Evolutionary conservation across 1,139 yeast species (phyloP), one percentile per base, ranked within the genome.

Genomic region (Pichia cactophila): DNA sequence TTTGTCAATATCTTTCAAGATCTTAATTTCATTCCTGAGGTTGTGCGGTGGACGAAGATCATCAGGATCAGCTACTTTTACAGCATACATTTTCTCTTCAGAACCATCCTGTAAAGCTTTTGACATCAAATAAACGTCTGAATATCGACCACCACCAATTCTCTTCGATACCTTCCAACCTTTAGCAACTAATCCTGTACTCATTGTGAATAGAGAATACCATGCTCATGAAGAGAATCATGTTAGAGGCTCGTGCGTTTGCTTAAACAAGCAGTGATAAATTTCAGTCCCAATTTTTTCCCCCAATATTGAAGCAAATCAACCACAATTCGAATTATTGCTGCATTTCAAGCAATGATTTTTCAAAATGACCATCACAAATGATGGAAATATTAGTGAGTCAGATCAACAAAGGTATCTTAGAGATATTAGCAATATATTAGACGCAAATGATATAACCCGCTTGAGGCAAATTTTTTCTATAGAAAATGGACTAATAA

Each of bases 21-120:
- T 52, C 33, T 58, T 59, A 37, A 74, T 57, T 58, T 78, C 83
- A 43, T 67, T 68, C 28, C 63, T 50, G 6, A 75, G 67, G 50
- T 67, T 66, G 54, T 78, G 82, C 1, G 83, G 83, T 2, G 79
- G 72, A 23, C 63, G 60, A 46, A 75, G 77, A 41, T 72, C 77
- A 43, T 73, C 77, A 1, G 74, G 74, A 20, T 70, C 69, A 1
- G 74, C 68, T 23, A 71, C 59, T 56, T 78, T 78, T 44, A 77
- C 52, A 0, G 78, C 81, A 5, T 66, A 54, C 17, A 12, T 2
- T 33, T 39, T 45, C 28, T 35, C 51, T 41, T 46, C 44, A 11
- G 9, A 14, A 10, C 8, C 35, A 3, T 31, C 12, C n/a, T 31
- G 35, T 3, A 5, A 14, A 7, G 28, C 3, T 5, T 16, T 7